Percentiles rank a stretch among this genome's conserved stretches.
Evolutionary conservation across 768 basidiomycete genomes (phyloP).

Genomic region (Termitomyces titanicus): DNA sequence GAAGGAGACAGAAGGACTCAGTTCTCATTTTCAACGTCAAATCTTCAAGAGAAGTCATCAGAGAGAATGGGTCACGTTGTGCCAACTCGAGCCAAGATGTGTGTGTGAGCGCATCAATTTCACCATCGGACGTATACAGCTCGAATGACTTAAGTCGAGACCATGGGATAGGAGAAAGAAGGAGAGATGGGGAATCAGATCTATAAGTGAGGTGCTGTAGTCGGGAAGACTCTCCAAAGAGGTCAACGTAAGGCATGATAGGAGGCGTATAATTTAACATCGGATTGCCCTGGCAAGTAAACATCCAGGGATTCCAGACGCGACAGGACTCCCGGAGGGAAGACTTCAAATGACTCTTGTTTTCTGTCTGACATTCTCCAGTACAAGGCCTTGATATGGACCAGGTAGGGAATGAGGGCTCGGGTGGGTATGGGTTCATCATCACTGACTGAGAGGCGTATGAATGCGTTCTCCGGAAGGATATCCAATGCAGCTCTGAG

Average conservation of each 20-base stretch:
- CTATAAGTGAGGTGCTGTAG: not conserved
- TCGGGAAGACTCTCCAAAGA: not conserved
- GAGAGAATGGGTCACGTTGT: not conserved
- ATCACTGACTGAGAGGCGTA: not conserved
- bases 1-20: not conserved
- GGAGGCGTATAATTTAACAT: not conserved
- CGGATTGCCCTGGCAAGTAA: too few relatives aligned
- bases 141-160: not conserved
- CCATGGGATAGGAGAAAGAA: not conserved
- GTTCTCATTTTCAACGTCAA: not conserved
- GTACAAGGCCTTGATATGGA: not conserved
- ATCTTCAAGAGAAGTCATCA: not conserved
- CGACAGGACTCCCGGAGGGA: not conserved
- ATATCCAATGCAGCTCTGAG: constrained; percentile 1
- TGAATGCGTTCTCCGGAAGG: not conserved
- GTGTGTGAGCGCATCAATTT: not conserved
- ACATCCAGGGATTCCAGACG: not conserved
- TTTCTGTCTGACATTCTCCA: not conserved
- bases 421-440: not conserved
- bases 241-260: not conserved
- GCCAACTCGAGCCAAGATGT: not conserved
- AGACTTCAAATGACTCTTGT: not conserved
- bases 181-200: not conserved
- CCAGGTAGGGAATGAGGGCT: constrained; percentile 37
- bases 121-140: not conserved